Evolutionary conservation across 148 eudicot species (phyloP), one percentile per base, ranked within the genome.

Genomic region (Rheum nobile): DNA sequence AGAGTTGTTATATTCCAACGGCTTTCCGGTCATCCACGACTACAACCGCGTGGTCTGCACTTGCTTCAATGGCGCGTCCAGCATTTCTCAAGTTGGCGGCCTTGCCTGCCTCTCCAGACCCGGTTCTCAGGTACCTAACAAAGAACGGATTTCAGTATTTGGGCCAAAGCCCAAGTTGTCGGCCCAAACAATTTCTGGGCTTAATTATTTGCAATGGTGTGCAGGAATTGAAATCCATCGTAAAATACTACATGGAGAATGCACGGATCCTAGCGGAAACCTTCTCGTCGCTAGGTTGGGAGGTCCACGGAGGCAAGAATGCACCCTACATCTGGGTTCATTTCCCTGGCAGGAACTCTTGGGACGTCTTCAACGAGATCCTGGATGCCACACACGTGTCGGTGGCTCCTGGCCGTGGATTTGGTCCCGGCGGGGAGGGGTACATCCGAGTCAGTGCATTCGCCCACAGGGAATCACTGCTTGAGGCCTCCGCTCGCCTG

Each of bases 321-420:
- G 94, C 98, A 55, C 96, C 98, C 4, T 91, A 88, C 75, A 65
- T 93, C 24, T 91, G 89, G 96, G 89, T 93, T 68, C 91, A 89
- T 71, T 93, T 90, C 52, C 98, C 92, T 21, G 98, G 98, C n/a
- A 78, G 77, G 14, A 83, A 79, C 43, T 93, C 96, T 1, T 93
- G 94, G 96, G 91, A 90, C 46, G 80, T 86, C 6, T 93, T 90
- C 65, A 79, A 81, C n/a, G 83, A 89, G 29, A 87, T 93, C 75
- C 85, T 89, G 0, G 87, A 85, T n/a, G 85, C 86, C 67, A 84
- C 94, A 0, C 89, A 90, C 78, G 81, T 90, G 77, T 80, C 87
- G 46, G 86, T 92, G 1, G 88, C 91, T 74, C 98, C 94, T 1
- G 92, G 96, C 31, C 75, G 77, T 47, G 93, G 96, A 3, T 92